Base-by-base conservation (phyloP, 2,329 filamentous ascomycete species). In the Fusarium sp. region DNA sequence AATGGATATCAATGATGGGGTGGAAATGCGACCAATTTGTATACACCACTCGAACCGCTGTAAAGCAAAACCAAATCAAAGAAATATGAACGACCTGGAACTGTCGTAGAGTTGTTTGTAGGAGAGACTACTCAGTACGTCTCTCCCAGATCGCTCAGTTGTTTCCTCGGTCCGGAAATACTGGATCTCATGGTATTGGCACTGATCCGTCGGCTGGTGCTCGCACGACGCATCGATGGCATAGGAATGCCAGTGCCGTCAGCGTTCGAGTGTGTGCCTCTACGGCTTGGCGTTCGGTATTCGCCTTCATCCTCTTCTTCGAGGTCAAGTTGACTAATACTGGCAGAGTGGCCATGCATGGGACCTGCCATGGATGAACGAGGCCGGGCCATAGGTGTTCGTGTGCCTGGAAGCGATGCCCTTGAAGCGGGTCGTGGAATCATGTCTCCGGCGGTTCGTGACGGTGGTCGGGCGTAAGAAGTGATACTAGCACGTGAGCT, bases 361-460 rank as follows among this genome's bases (percentile, higher is more conserved):
- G 87, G 89, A 55, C 90, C 87, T 57, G 88, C 87, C 68, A 94
- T 82, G 15, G 91, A 93, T 49, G 90, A 93, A 49, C 91, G 85
- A 19, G 92, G 90, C 53, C 92, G 87, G 26, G 87, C 87, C 53
- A 92, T 79, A 1, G 91, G 89, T 14, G 90, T 92, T 62, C 90
- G 86, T 10, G 86, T 78, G 7, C 88, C 84, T 6, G 82, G 81
- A 17, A 89, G 76, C 66, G 90, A 92, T 37, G 88, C 83, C 49
- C 90, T 87, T 72, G 90, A 92, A 68, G 87, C 83, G 10, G 91
- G 89, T 30, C 90, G 85, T 22, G 87, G 79, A 77, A 80, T 84
- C 79, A 84, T 83, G 33, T 87, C 86, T 45, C 66, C 66, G 7
- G 66, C 66, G 19, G 80, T 82, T 62, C 86, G 81, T 60, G 86